Evolutionary conservation across 768 basidiomycete species (phyloP), one percentile per base, ranked within the genome.

Genomic region (Tephrocybe sp.): DNA sequence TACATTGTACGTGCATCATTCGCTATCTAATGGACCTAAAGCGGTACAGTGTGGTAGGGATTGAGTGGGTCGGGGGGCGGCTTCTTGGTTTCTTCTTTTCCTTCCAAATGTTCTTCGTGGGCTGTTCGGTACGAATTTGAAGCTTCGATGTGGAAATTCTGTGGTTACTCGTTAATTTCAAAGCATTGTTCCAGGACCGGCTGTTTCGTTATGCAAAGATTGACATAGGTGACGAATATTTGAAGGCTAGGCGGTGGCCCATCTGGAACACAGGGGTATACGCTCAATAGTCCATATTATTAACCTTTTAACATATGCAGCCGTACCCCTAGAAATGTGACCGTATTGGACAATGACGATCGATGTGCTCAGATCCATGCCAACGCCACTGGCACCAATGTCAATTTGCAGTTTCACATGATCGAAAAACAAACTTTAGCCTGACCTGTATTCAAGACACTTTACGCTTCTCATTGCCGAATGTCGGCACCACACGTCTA

Each of bases 401-500:
- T 26, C 26, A 26, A n/a, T 34, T 39, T 33, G 33, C 31, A 44
- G 13, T 45, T 13, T 35, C 50, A 45, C 39, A 51, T 51, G 44
- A 45, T 51, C 47, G 39, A 39, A 48, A 48, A 35, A 45, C 32
- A 51, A 26, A 34, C 36, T 45, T 40, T 46, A 45, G 44, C 30
- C 36, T 51, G 30, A 31, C 19, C 23, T 45, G 33, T 39, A 39
- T 32, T 39, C 39, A 26, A 38, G 32, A 45, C 45, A 43, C 44
- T 31, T 40, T 45, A 32, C 44, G 50, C 50, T 45, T 51, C 50
- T 31, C 35, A 38, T 26, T 45, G 39, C 44, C 38, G 43, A 51
- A 23, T 40, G 50, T 40, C 38, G 38, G 44, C 26, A 12, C 50
- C 45, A 33, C 44, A 39, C 26, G 26, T 7, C 26, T 26, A 26